Conservation (phyloP, 768 basidiomycete genomes). For the Agrocybe pediades region DNA sequence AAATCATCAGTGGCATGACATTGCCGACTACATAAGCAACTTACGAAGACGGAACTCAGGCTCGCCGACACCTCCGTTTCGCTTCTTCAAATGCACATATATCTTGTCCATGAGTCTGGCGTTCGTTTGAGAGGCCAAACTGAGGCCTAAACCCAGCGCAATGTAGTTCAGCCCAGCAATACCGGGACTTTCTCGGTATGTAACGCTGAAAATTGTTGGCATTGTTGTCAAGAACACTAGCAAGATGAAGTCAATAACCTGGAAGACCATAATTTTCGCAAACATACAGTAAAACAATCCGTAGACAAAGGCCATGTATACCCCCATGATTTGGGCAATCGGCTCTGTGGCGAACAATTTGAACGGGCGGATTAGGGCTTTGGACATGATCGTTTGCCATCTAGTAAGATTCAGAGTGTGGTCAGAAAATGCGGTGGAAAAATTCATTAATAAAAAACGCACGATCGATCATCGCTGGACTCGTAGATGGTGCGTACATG, state of each 20-base stretch:
- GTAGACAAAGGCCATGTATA: slow-evolving; percentile 73
- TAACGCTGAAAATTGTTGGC: slow-evolving; percentile 53
- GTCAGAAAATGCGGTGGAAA: no score
- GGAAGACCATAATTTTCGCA: neutral
- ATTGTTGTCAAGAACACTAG: slow-evolving; percentile 71
- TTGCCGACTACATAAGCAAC: slow-evolving; percentile 16
- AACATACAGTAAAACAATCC: slow-evolving; percentile 58
- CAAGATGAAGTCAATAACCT: neutral
- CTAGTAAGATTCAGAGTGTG: slow-evolving; percentile 34
- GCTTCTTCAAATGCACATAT: slow-evolving; percentile 50
- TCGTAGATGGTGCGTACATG: slow-evolving; percentile 53
- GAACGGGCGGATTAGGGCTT: slow-evolving; percentile 70
- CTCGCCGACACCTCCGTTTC: slow-evolving; percentile 47
- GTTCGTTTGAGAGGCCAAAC: slow-evolving; percentile 52
- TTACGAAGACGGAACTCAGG: slow-evolving; percentile 53
- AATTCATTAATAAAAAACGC: slow-evolving; percentile 25
- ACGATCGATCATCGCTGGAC: slow-evolving; percentile 42
- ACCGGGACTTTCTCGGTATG: slow-evolving; percentile 57
- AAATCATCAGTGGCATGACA: no score
- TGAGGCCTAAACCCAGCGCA: slow-evolving; percentile 66
- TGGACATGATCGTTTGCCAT: slow-evolving; percentile 51
- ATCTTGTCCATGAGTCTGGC: slow-evolving; percentile 57
- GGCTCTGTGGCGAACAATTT: slow-evolving; percentile 58
- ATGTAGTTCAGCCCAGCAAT: slow-evolving; percentile 72
- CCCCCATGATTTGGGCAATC: slow-evolving; percentile 65